A percentile compares a stretch with the other conserved stretches of the same genome.
phyloP scores from a whole-genome alignment of 768 basidiomycete genomes.

The Dacryopinax spathularia region DNA sequence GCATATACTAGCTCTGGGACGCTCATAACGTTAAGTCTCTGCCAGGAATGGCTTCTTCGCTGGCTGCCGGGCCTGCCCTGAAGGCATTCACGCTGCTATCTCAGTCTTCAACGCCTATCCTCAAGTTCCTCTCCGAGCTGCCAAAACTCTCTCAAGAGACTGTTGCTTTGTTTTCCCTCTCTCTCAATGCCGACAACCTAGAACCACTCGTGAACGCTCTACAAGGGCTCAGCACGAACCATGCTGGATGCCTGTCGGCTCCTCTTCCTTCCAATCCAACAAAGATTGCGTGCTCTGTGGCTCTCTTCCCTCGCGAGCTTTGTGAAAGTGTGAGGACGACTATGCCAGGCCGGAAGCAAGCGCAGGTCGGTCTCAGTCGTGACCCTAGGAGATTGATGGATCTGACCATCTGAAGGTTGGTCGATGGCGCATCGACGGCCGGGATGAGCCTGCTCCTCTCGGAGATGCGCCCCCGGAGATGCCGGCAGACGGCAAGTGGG shows the following conservation, averaged over 20 bases:
- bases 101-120: background rate
- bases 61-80: background rate
- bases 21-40: no score
- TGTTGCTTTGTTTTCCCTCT: conserved; percentile 32
- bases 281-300: conserved; percentile 42
- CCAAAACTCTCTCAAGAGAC: background rate
- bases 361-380: conserved; percentile 32
- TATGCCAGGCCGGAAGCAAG: conserved; percentile 41
- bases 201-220: conserved; percentile 26
- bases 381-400: background rate
- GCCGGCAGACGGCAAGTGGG: background rate
- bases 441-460: background rate
- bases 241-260: conserved; percentile 51
- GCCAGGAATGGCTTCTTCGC: background rate
- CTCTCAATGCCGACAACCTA: conserved; percentile 27
- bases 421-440: conserved; percentile 37
- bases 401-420: conserved; percentile 23
- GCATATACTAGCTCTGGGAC: no score
- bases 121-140: background rate
- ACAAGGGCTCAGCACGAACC: conserved; percentile 17
- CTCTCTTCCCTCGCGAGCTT: conserved; percentile 32
- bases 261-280: conserved; percentile 24
- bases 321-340: conserved; percentile 47
- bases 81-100: background rate
- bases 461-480: background rate